A percentile compares a stretch with the other conserved stretches of the same genome.
Evolutionary conservation across 306 rosid species (phyloP).

Genomic region (Cucurbita pepo): DNA sequence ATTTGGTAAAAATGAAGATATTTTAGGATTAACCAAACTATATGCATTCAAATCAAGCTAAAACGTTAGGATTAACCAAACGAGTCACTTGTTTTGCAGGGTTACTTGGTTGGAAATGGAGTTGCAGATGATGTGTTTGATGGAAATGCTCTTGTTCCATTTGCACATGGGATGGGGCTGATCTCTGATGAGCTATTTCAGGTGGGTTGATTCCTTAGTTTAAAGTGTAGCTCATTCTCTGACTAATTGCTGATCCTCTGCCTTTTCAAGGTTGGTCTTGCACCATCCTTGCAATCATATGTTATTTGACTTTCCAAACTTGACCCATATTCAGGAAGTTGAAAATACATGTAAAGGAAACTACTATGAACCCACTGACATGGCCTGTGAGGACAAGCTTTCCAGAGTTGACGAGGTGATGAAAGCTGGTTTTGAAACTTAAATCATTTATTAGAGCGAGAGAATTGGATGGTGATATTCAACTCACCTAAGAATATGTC

Average conservation of each 20-base stretch:
- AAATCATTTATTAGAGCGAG: background rate
- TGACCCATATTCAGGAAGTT: conserved; percentile 29
- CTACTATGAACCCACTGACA: conserved; percentile 22
- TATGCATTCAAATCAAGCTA: background rate
- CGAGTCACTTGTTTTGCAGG: conserved; percentile 29
- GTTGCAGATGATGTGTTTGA: conserved; percentile 61
- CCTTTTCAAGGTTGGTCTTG: background rate
- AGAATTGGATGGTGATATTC: conserved; percentile 3
- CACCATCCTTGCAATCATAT: background rate
- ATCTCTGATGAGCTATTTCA: conserved; percentile 68
- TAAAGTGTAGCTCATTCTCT: background rate
- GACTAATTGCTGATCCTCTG: background rate
- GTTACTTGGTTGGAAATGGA: conserved; percentile 91
- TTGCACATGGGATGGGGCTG: conserved; percentile 89
- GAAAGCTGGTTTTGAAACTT: conserved; percentile 1
- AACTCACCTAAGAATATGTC: conserved; percentile 5
- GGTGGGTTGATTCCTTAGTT: conserved; percentile 27
- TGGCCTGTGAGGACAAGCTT: conserved; percentile 31
- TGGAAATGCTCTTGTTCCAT: conserved; percentile 91
- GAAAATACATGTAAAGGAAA: conserved; percentile 37
- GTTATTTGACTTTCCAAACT: background rate
- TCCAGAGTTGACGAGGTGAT: conserved; percentile 48
- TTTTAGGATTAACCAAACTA: background rate
- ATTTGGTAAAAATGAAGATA: background rate
- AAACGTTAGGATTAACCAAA: background rate